Evolutionary conservation across 495 filamentous ascomycete species (phyloP).

Genomic region (Aspergillus ostianus): DNA sequence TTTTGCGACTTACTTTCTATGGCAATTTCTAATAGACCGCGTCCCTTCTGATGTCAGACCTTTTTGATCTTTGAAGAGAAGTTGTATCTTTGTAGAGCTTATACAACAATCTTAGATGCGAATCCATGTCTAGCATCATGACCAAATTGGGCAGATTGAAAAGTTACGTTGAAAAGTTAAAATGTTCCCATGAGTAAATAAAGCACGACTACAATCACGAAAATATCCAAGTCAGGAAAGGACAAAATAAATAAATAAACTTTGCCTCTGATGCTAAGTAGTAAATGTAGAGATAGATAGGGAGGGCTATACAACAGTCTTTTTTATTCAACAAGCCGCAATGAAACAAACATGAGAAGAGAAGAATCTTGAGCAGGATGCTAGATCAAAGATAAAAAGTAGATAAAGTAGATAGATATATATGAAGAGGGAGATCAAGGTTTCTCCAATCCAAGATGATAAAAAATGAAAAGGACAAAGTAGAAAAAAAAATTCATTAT

Average conservation of each 20-base stretch:
- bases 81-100: too few species aligned
- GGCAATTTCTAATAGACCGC: neutral
- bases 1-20: neutral
- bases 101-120: too few species aligned
- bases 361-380: neutral
- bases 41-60: neutral
- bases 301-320: conserved; percentile 17
- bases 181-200: neutral
- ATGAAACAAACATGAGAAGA: conserved; percentile 15
- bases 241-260: neutral
- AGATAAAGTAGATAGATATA: neutral
- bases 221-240: neutral
- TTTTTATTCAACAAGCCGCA: conserved; percentile 14
- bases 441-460: neutral
- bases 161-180: neutral
- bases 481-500: conserved; percentile 1
- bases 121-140: too few species aligned
- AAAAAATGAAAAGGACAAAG: neutral
- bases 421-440: neutral
- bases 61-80: too few species aligned
- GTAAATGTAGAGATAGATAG: neutral
- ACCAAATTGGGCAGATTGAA: too few species aligned
- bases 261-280: neutral
- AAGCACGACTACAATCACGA: neutral
- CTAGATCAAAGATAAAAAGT: too few species aligned